Evolutionary conservation across 1,139 yeast species (phyloP).

Genomic region (Nakaseomyces sp.): DNA sequence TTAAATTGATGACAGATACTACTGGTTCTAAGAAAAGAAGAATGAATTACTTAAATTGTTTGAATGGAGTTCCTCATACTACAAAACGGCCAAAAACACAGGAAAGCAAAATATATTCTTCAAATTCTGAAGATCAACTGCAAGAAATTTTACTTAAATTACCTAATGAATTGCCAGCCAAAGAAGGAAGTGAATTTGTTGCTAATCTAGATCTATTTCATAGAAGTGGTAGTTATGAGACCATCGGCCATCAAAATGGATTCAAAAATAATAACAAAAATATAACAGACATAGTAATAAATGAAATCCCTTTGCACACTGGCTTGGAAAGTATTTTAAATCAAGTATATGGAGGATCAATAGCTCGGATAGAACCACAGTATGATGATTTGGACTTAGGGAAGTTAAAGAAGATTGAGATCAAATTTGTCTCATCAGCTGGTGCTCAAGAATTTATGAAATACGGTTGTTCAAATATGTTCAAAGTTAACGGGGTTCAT

Average conservation of each 20-base stretch:
- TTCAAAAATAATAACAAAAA: not conserved
- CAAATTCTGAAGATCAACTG: not conserved
- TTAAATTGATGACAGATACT: slow-evolving; percentile 5
- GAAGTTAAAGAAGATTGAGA: slow-evolving; percentile 33
- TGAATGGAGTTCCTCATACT: not conserved
- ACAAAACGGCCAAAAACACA: not conserved
- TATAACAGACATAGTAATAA: slow-evolving; percentile 26
- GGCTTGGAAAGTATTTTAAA: slow-evolving; percentile 46
- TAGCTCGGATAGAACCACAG: slow-evolving; percentile 41
- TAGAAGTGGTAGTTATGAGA: not conserved
- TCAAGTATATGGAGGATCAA: slow-evolving; percentile 67
- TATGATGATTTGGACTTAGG: slow-evolving; percentile 10
- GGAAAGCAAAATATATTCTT: not conserved
- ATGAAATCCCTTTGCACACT: slow-evolving; percentile 34
- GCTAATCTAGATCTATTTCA: not conserved
- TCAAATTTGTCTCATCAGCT: slow-evolving; percentile 45
- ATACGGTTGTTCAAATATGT: slow-evolving; percentile 49
- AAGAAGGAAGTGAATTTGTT: not conserved
- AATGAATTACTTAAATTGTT: not conserved
- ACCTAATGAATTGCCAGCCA: slow-evolving; percentile 8
- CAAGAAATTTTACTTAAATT: slow-evolving; percentile 2
- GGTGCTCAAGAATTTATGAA: slow-evolving; percentile 50
- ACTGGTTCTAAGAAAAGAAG: not conserved
- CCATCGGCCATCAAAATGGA: not conserved
- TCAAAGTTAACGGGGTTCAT: slow-evolving; percentile 51